Evolutionary conservation across 1,139 yeast species (phyloP).

Genomic region (Kodamaea fungicola): DNA sequence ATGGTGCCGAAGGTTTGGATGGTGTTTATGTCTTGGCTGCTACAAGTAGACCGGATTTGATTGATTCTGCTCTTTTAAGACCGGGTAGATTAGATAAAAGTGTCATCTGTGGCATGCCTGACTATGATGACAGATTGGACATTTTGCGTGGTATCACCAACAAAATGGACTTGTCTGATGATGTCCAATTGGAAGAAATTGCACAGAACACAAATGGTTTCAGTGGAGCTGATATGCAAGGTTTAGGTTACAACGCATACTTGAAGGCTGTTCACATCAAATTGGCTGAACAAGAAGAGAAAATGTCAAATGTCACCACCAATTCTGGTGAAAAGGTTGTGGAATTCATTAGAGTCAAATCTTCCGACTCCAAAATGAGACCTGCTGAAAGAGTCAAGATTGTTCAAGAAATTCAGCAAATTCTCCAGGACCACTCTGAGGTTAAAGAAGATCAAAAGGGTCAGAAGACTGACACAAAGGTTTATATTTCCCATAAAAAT

Average conservation of each 20-base stretch:
- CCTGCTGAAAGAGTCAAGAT: slow-evolving; percentile 45
- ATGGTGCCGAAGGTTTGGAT: slow-evolving; percentile 97
- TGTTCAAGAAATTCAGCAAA: slow-evolving; percentile 45
- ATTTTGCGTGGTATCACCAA: slow-evolving; percentile 62
- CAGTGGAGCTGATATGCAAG: slow-evolving; percentile 95
- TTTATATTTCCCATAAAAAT: slow-evolving; percentile 50
- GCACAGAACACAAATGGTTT: slow-evolving; percentile 69
- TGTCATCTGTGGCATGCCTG: slow-evolving; percentile 86
- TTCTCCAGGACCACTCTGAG: slow-evolving; percentile 17
- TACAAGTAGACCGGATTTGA: slow-evolving; percentile 90
- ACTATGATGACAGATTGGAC: slow-evolving; percentile 64
- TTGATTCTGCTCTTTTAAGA: slow-evolving; percentile 89
- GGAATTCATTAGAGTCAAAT: slow-evolving; percentile 33
- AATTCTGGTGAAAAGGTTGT: slow-evolving; percentile 18
- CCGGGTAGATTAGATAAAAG: slow-evolving; percentile 96
- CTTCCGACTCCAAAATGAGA: slow-evolving; percentile 33
- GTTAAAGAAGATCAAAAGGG: slow-evolving; percentile 9
- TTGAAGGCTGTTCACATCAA: slow-evolving; percentile 84
- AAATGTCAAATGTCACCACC: slow-evolving; percentile 12
- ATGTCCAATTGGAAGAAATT: slow-evolving; percentile 52
- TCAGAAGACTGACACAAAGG: slow-evolving; percentile 17
- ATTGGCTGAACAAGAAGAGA: slow-evolving; percentile 45
- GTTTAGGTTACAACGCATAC: slow-evolving; percentile 87
- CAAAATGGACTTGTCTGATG: slow-evolving; percentile 49
- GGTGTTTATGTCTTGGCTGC: slow-evolving; percentile 98